A percentile compares a stretch with the other conserved stretches of the same genome.
Conservation (phyloP, 768 basidiomycete species). For the Rhizopogon vinicolor region DNA sequence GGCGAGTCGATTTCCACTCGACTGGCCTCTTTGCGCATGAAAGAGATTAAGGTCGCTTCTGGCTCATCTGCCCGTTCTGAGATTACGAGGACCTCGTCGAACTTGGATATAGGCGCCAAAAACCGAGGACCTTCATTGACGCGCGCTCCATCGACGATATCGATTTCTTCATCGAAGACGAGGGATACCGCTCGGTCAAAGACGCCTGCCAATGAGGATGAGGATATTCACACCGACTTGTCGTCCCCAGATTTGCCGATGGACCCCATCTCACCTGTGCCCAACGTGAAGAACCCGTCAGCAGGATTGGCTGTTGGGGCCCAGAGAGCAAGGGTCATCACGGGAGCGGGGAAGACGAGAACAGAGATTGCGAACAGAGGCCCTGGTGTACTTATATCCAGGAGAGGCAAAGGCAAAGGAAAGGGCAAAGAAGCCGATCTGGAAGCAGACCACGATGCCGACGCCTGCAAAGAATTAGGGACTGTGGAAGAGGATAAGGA, state of each 20-base stretch:
- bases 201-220: slow-evolving; percentile 12
- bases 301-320: slow-evolving; percentile 1
- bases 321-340: not conserved
- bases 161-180: not conserved
- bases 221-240: slow-evolving; percentile 10
- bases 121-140: not conserved
- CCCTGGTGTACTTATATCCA: slow-evolving; percentile 40
- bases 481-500: not conserved
- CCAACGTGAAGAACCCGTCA: slow-evolving; percentile 17
- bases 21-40: not conserved
- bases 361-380: slow-evolving; percentile 1
- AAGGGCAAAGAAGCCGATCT: slow-evolving; percentile 20
- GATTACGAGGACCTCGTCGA: not conserved
- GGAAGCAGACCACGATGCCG: slow-evolving; percentile 13
- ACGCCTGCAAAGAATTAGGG: not conserved
- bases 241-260: slow-evolving; percentile 27
- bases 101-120: not conserved
- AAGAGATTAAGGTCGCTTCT: not conserved
- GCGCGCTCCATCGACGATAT: not conserved
- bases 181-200: slow-evolving; percentile 3
- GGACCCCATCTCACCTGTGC: slow-evolving; percentile 28
- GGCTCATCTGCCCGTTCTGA: not conserved
- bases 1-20: not conserved
- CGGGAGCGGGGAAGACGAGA: slow-evolving; percentile 5
- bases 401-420: slow-evolving; percentile 31